A percentile compares a stretch with the other conserved stretches of the same genome.
Conservation (phyloP, 2,329 filamentous ascomycete genomes). For the Sporothrix curviconia region DNA sequence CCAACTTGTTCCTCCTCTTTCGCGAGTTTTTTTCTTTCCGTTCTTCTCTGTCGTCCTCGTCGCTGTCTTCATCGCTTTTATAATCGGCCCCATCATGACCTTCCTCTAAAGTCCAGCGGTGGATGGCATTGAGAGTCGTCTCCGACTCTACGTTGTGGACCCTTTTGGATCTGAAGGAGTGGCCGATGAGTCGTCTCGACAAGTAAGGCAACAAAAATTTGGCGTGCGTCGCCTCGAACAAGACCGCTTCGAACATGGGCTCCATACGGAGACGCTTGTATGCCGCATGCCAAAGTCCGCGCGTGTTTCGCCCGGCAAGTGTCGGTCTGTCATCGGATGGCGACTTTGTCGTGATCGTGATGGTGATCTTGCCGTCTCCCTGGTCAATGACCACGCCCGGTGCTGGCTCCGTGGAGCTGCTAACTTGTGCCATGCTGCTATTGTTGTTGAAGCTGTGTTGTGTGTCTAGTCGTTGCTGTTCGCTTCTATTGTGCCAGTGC, state of each 20-base stretch:
- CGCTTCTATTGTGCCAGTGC: background rate
- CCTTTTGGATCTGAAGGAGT: too few species aligned
- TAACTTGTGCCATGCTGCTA: slow-evolving; percentile 3
- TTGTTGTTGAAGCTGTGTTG: background rate
- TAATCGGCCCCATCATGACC: slow-evolving; percentile 1
- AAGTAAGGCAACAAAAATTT: too few species aligned
- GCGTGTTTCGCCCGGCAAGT: background rate
- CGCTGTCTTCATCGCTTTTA: too few species aligned
- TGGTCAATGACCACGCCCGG: slow-evolving; percentile 3
- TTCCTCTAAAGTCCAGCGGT: background rate
- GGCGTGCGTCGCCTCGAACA: too few species aligned
- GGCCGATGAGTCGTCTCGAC: too few species aligned
- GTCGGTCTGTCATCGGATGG: background rate
- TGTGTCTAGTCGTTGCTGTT: background rate
- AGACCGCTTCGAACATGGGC: background rate
- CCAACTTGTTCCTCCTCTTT: background rate
- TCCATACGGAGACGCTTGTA: background rate
- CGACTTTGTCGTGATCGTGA: slow-evolving; percentile 2
- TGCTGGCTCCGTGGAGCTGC: background rate
- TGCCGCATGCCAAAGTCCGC: slow-evolving; percentile 1
- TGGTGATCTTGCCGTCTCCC: slow-evolving; percentile 10
- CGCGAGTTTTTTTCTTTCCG: too few species aligned
- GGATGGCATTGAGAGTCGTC: background rate
- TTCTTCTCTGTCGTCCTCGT: too few species aligned
- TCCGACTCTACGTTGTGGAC: slow-evolving; percentile 6